A percentile compares a stretch with the other conserved stretches of the same genome.
phyloP scores from a whole-genome alignment of 2,329 filamentous ascomycete genomes.

The Graphium sp. region DNA sequence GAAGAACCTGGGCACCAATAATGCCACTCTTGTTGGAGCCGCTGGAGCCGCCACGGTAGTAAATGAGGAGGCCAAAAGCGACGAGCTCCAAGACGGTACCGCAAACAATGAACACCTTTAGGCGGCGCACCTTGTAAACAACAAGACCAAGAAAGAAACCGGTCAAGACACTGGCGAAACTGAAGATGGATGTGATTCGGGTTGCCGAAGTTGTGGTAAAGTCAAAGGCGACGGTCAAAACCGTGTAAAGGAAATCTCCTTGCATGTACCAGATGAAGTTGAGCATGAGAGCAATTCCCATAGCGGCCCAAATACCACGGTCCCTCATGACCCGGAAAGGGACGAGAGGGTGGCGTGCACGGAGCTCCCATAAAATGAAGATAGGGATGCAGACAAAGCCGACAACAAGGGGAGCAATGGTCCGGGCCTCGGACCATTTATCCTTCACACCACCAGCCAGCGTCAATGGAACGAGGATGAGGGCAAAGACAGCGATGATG shows the following conservation, averaged over 20 bases:
- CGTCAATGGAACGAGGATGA: slow-evolving; percentile 26
- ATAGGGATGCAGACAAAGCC: slow-evolving; percentile 28
- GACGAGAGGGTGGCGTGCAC: slow-evolving; percentile 34
- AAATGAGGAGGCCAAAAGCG: slow-evolving; percentile 48
- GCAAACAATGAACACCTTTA: slow-evolving; percentile 46
- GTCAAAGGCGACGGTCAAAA: slow-evolving; percentile 43
- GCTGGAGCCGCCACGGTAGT: slow-evolving; percentile 36
- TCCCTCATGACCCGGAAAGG: slow-evolving; percentile 46
- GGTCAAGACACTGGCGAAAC: slow-evolving; percentile 35
- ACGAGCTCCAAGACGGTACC: slow-evolving; percentile 45
- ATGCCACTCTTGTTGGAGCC: slow-evolving; percentile 31
- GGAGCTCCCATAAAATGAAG: slow-evolving; percentile 30
- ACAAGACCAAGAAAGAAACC: slow-evolving; percentile 39
- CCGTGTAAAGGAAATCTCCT: slow-evolving; percentile 46
- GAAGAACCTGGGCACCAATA: slow-evolving; percentile 43
- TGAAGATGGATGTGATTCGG: slow-evolving; percentile 42
- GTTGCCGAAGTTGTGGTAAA: slow-evolving; percentile 38
- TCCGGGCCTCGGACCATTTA: slow-evolving; percentile 18
- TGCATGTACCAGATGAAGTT: slow-evolving; percentile 47
- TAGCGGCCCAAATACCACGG: slow-evolving; percentile 44
- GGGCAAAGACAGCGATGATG: slow-evolving; percentile 25
- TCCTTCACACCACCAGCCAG: slow-evolving; percentile 23
- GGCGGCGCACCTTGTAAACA: slow-evolving; percentile 36
- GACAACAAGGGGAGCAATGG: slow-evolving; percentile 26
- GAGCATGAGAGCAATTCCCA: slow-evolving; percentile 39